phyloP scores from a whole-genome alignment of 306 rosid species.

The Corylus avellana region DNA sequence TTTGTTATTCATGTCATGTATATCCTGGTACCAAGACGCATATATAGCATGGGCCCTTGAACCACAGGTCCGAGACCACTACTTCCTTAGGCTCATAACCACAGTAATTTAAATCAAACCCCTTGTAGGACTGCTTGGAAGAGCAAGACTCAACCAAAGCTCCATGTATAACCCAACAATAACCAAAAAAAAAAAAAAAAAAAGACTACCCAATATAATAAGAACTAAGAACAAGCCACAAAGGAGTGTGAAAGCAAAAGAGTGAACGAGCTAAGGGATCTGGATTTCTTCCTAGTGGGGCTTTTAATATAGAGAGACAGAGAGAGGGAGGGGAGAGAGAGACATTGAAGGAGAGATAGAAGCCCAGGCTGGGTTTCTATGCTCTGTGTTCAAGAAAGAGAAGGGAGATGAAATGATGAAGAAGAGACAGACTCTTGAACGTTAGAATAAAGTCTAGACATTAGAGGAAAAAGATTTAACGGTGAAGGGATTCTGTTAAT shows the following conservation, averaged over 20 bases:
- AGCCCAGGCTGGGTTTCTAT: conserved; percentile 8
- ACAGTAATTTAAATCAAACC: conserved; percentile 28
- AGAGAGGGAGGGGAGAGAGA: not conserved
- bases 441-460: no score
- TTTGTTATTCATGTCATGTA: conserved; percentile 6
- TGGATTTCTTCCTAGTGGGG: not conserved
- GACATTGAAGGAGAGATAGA: not conserved
- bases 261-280: conserved; percentile 6
- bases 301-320: conserved; percentile 11
- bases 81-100: not conserved
- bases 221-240: no score
- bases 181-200: not conserved
- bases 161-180: conserved; percentile 47
- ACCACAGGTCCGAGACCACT: not conserved
- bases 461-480: no score
- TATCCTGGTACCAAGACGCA: not conserved
- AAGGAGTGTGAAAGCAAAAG: not conserved
- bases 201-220: conserved; percentile 6
- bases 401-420: no score
- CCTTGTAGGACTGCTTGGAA: conserved; percentile 29
- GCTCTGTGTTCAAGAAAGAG: no score
- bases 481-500: no score
- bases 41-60: not conserved
- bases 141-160: conserved; percentile 73
- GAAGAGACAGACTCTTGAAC: no score